A percentile compares a stretch with the other conserved stretches of the same genome.
phyloP scores from a whole-genome alignment of 345 rosid species.

The Linum trigynum region DNA sequence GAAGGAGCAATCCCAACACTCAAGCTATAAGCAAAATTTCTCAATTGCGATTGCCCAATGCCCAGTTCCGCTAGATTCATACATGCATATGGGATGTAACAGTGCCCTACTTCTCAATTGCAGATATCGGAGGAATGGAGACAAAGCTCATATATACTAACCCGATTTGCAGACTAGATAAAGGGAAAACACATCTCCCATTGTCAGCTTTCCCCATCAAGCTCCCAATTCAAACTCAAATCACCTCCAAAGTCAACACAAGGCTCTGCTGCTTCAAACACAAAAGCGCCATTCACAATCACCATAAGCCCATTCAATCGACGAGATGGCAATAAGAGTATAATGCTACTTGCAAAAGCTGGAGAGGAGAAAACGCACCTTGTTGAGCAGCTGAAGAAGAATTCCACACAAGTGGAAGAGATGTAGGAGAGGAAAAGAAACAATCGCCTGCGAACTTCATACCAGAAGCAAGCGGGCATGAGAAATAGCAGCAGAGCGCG shows the following conservation, averaged over 20 bases:
- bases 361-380: slow-evolving; percentile 17
- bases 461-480: slow-evolving; percentile 3
- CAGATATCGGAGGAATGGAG: neutral
- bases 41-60: neutral
- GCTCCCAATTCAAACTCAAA: slow-evolving; percentile 16
- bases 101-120: neutral
- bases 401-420: slow-evolving; percentile 27
- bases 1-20: too few species aligned
- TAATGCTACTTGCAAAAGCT: slow-evolving; percentile 5
- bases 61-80: neutral
- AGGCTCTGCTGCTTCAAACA: slow-evolving; percentile 25
- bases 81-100: neutral
- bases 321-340: neutral
- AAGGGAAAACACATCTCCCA: slow-evolving; percentile 48
- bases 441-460: slow-evolving; percentile 33
- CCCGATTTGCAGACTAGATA: slow-evolving; percentile 87
- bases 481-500: neutral
- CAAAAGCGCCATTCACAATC: neutral
- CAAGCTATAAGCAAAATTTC: too few species aligned
- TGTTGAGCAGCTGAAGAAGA: slow-evolving; percentile 13
- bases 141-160: slow-evolving; percentile 11
- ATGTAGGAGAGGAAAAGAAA: slow-evolving; percentile 13
- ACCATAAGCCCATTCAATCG: neutral
- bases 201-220: slow-evolving; percentile 46
- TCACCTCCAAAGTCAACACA: slow-evolving; percentile 1